Conservation (phyloP, 2,329 filamentous ascomycete genomes). For the Ceratocystis harringtonii region DNA sequence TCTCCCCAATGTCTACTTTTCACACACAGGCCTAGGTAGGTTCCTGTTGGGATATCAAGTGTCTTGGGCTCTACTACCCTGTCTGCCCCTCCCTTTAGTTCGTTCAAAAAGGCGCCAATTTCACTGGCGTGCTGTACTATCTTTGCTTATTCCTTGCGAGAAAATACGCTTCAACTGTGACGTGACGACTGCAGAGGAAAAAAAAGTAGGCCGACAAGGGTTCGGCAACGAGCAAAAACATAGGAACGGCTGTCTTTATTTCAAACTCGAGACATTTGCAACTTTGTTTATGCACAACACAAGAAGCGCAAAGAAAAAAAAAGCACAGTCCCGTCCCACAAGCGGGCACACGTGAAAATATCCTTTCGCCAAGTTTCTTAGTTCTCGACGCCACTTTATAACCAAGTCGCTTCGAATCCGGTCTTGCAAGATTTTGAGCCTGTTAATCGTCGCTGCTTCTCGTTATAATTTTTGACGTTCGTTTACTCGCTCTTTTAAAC, state of each 20-base stretch:
- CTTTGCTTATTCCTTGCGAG: constrained; percentile 5
- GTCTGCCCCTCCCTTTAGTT: constrained; percentile 13
- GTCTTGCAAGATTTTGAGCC: background rate
- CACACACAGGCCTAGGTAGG: background rate
- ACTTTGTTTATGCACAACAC: constrained; percentile 3
- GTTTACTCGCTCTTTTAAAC: background rate
- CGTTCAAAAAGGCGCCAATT: constrained; percentile 5
- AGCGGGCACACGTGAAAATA: constrained; percentile 5
- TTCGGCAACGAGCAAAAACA: background rate
- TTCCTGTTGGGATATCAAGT: background rate
- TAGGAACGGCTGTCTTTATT: background rate
- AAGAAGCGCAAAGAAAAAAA: background rate
- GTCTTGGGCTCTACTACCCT: background rate
- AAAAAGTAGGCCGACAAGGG: background rate
- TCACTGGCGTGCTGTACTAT: constrained; percentile 1
- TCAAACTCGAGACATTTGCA: constrained; percentile 5
- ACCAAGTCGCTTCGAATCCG: background rate
- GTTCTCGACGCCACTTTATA: constrained; percentile 15
- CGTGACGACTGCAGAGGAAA: constrained; percentile 2
- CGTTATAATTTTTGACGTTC: too few relatives aligned
- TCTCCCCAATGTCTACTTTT: background rate
- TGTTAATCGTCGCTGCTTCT: background rate
- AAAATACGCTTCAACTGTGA: background rate
- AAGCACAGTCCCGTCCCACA: constrained; percentile 5
- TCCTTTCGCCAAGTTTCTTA: background rate